phyloP scores from a whole-genome alignment of 768 basidiomycete genomes.

The Mrakia blollopis region DNA sequence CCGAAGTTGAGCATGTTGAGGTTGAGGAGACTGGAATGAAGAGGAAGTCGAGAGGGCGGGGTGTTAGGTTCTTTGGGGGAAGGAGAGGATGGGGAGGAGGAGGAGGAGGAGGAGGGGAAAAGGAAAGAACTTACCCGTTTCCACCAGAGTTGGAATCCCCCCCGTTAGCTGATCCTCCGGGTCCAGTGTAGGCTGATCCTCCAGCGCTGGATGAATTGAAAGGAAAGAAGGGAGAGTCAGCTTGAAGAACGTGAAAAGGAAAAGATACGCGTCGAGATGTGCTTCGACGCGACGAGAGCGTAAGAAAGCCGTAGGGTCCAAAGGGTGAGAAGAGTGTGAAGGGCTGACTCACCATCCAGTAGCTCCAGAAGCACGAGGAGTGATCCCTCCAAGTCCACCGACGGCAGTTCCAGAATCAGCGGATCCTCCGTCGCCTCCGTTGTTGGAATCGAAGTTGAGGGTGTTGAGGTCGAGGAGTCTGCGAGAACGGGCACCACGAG shows the following conservation, averaged over 20 bases:
- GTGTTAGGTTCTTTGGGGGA: not conserved
- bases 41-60: not conserved
- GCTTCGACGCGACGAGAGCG: too few species aligned
- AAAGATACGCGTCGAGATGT: too few species aligned
- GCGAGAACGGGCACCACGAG: constrained; percentile 13
- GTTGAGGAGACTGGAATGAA: constrained; percentile 35
- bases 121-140: not conserved
- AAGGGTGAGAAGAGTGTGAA: too few species aligned
- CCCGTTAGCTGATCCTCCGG: constrained; percentile 25
- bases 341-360: not conserved
- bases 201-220: not conserved
- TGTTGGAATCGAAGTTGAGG: constrained; percentile 39
- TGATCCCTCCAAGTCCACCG: constrained; percentile 33
- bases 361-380: constrained; percentile 32
- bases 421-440: constrained; percentile 38
- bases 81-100: not conserved
- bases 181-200: constrained; percentile 5
- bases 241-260: too few species aligned
- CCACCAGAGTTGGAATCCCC: constrained; percentile 33
- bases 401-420: constrained; percentile 38
- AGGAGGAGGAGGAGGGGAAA: not conserved
- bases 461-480: constrained; percentile 38
- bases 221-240: too few species aligned
- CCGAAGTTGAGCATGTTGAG: constrained; percentile 40
- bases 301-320: too few species aligned